Base-by-base conservation (phyloP, 139 green algal species). In the Chlorella sp. region DNA sequence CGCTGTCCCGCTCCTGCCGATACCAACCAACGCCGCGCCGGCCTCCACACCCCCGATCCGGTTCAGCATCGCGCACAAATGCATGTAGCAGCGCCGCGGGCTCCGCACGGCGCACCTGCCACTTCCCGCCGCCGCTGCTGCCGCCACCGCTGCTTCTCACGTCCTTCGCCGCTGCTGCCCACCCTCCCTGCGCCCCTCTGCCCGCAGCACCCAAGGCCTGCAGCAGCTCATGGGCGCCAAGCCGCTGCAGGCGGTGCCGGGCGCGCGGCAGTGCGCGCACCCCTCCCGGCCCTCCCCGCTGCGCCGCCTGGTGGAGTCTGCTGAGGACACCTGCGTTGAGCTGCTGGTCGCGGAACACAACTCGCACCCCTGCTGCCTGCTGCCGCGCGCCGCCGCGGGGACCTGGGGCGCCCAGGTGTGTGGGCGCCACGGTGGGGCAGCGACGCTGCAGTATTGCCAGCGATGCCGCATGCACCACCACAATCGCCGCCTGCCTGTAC, bases 281-380 rank as follows among this genome's bases (percentile, higher is more conserved):
- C 76, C 63, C 0, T 30, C 30, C 4, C 56, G 57, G 23, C 76
- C 76, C 23, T 34, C 76, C 20, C 60, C 76, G 36, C 60, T 82
- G 36, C 76, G 76, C 15, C 56, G 60, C 25, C 76, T 82, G 1
- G 17, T 30, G 6, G 0, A 38, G 4, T 30, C 26, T 12, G 26
- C 21, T 4, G 12, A 28, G 1, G 76, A 73, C 55, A 36, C 34
- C 0, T 57, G 39, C 4, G 38, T 82, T 4, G 76, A 82, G 76
- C 76, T 82, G 34, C 76, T 82, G 51, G 26, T 60, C 0, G 60
- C 76, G 60, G 76, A 28, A 41, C 39, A 13, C 51, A 60, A 60
- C 51, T 60, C 51, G 12, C 51, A 60, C 51, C 76, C 76, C 36
- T 82, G 76, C 76, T 82, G 76, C 60, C 71, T 82, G 38, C 76